phyloP scores from a whole-genome alignment of 2,329 filamentous ascomycete genomes.

The Colletotrichum spinosum region DNA sequence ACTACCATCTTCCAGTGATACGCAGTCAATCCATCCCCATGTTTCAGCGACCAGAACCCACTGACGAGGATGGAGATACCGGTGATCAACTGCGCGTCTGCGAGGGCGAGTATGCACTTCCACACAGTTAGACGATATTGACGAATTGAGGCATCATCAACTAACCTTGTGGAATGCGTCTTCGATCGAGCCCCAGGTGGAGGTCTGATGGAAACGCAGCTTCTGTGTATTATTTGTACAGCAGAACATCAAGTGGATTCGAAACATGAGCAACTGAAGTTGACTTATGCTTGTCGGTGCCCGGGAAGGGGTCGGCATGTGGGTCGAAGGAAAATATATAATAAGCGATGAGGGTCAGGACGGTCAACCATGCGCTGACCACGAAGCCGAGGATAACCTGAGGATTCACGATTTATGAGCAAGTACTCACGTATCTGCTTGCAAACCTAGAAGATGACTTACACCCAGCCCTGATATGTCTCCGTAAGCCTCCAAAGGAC shows the following conservation, averaged over 20 bases:
- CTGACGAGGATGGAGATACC: conserved; percentile 2
- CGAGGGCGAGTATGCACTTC: conserved; percentile 15
- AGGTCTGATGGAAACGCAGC: background rate
- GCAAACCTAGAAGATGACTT: background rate
- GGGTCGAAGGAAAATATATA: conserved; percentile 4
- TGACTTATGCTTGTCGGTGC: background rate
- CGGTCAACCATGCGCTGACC: conserved; percentile 4
- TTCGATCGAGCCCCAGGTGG: background rate
- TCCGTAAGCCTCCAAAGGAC: conserved; percentile 1
- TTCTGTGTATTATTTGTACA: background rate
- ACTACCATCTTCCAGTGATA: conserved; percentile 22
- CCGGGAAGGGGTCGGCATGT: background rate
- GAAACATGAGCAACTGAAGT: background rate
- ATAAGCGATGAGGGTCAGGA: conserved; percentile 6
- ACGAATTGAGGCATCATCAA: background rate
- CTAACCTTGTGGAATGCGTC: conserved; percentile 11
- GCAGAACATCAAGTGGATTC: background rate
- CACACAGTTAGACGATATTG: background rate
- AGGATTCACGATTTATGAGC: too few relatives aligned
- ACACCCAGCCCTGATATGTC: conserved; percentile 17
- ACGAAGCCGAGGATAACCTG: conserved; percentile 9
- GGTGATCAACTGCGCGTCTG: conserved; percentile 8
- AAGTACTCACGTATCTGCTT: background rate
- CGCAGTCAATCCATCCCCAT: background rate
- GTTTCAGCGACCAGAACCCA: background rate